A percentile compares a stretch with the other conserved stretches of the same genome.
Evolutionary conservation across 2,329 filamentous ascomycete species (phyloP).

Genomic region (Septoria petroselini): DNA sequence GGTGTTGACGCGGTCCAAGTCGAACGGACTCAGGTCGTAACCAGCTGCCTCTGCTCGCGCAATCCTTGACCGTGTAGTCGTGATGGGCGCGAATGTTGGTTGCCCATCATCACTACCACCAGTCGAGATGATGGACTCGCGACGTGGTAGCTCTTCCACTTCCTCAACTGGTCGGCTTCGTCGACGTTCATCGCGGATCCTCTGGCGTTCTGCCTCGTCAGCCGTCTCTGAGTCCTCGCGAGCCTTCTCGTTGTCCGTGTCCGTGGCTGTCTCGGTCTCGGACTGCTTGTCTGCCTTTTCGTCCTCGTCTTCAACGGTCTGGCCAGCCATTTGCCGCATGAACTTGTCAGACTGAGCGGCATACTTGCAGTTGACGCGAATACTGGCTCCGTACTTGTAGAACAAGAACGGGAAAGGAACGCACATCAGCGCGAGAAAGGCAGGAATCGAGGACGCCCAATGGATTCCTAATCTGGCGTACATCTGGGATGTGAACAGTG

Average conservation of each 20-base stretch:
- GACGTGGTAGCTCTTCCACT: slow-evolving; percentile 16
- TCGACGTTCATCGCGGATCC: neutral
- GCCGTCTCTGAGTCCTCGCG: slow-evolving; percentile 9
- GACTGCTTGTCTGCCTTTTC: slow-evolving; percentile 15
- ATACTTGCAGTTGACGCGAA: slow-evolving; percentile 67
- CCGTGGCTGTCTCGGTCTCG: slow-evolving; percentile 17
- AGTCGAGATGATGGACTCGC: slow-evolving; percentile 13
- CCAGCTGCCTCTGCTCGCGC: slow-evolving; percentile 1
- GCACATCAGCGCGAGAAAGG: slow-evolving; percentile 69
- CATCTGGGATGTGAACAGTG: slow-evolving; percentile 71
- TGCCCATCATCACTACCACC: slow-evolving; percentile 25
- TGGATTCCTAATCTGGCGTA: slow-evolving; percentile 52
- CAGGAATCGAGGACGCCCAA: slow-evolving; percentile 72
- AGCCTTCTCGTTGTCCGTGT: slow-evolving; percentile 14
- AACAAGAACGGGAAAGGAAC: slow-evolving; percentile 74
- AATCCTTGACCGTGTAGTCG: slow-evolving; percentile 19
- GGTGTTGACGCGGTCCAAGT: slow-evolving; percentile 50
- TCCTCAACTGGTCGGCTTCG: slow-evolving; percentile 16
- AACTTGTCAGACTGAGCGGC: slow-evolving; percentile 64
- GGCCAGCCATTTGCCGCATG: slow-evolving; percentile 48
- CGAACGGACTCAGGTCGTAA: slow-evolving; percentile 47
- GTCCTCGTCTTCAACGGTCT: slow-evolving; percentile 18
- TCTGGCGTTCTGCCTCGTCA: neutral
- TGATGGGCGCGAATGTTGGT: slow-evolving; percentile 28
- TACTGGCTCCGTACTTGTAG: slow-evolving; percentile 62